Evolutionary conservation across 768 basidiomycete genomes (phyloP), one percentile per base, ranked within the genome.

Genomic region (Macrocybe gigantea): DNA sequence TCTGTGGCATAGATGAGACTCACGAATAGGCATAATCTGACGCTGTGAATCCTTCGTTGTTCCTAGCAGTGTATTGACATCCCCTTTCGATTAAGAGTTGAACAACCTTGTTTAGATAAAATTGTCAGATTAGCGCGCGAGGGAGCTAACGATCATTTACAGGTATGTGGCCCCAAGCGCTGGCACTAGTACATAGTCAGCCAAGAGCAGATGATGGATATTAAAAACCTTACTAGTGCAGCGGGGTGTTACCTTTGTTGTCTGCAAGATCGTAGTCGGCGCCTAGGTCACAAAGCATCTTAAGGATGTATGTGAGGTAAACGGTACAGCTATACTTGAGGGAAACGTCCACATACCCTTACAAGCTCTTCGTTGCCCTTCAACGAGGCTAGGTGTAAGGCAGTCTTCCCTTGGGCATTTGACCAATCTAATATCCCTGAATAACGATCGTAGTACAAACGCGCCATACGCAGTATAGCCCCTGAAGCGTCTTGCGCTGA

Each of bases 1-100:
- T 14, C 35, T 37, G 13, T 42, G 15, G 49, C 13, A 11, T 31
- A 35, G 10, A 47, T 37, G 47, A 39, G 33, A 74, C 85, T 50
- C 60, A 88, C 80, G 88, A 89, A 63, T 90, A 96, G 11, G 93
- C 91, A 64, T 94, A 96, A 67, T 97, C 94, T 0, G 85, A 83
- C 7, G 94, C 85, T 7, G 88, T 90, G 62, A 93, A 96, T 0
- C 93, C 93, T 52, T 90, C 82, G 50, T 93, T 92, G 62, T 97
- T 97, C 53, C 85, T 79, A 14, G 83, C 84, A 29, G 79, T 70
- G 62, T 82, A 90, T 58, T 85, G 85, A 58, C 91, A 94, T 1
- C 94, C 93, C 50, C 88, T 75, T 62, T 93, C 90, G 50, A 97
- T 88, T 41, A 97, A 74, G 11, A 93, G 66, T 65, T 88, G 88